phyloP scores from a whole-genome alignment of 2,329 filamentous ascomycete species.

The Neonectria coccinea region DNA sequence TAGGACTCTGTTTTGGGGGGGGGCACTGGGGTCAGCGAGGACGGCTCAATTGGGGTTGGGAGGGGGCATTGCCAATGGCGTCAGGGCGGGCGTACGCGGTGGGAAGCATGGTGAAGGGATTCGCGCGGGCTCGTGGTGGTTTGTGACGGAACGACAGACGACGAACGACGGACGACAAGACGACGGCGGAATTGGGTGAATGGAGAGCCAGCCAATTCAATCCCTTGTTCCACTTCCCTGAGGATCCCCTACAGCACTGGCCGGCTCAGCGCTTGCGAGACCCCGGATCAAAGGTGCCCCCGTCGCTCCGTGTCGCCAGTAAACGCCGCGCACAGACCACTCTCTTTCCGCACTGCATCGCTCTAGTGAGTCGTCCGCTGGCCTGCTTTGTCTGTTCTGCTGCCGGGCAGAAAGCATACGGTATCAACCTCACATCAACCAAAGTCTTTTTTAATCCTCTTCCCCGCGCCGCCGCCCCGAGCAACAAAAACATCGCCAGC shows the following conservation, averaged over 20 bases:
- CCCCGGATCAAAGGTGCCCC: conserved; percentile 43
- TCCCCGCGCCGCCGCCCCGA: conserved; percentile 4
- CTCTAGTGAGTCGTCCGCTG: conserved; percentile 6
- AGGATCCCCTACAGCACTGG: conserved; percentile 16
- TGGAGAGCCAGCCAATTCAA: conserved; percentile 49
- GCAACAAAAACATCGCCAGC: conserved; percentile 8
- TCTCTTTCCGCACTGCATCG: conserved; percentile 25
- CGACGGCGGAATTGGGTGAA: conserved; percentile 40
- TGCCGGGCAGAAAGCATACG: conserved; percentile 31
- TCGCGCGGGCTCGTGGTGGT: conserved; percentile 37
- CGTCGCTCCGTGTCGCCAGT: conserved; percentile 32
- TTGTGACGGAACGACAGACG: conserved; percentile 41
- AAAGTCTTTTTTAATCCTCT: not conserved
- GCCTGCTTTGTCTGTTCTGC: not conserved
- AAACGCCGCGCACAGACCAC: conserved; percentile 38
- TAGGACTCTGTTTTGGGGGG: conserved; percentile 54
- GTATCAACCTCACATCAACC: conserved; percentile 13
- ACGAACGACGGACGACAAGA: conserved; percentile 16
- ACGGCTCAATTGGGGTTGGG: not conserved
- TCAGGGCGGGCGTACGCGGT: conserved; percentile 50
- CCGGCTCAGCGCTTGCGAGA: conserved; percentile 1
- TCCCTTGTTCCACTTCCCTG: conserved; percentile 35
- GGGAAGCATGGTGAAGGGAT: conserved; percentile 53
- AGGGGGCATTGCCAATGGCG: not conserved
- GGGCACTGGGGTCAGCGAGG: conserved; percentile 19